Evolutionary conservation across 352 stramenopile species (phyloP), one percentile per base, ranked within the genome.

Genomic region (Globisporangium heterothallicum): DNA sequence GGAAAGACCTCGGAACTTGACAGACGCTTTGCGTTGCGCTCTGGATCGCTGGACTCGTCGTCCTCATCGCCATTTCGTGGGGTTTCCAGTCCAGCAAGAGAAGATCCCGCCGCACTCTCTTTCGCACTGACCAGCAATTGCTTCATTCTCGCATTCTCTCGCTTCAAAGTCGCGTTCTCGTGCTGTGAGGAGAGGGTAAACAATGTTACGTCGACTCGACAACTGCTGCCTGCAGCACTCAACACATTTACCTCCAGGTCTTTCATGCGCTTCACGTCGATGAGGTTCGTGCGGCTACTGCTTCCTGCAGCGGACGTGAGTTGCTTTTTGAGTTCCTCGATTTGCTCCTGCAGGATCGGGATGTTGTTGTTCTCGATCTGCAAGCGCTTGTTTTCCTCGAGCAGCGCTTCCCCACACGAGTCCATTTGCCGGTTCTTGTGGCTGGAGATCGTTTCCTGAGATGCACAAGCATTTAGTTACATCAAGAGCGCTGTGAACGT

Each of bases 281-380:
- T 2, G 0, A 21, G 27, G 4, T 18, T 49, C 26, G 26, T 26
- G n/a, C 46, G 30, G 0, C 19, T 18, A 25, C 34, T 46, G 14
- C 41, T 19, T 3, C 29, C 55, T 32, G 21, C 50, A 0, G 49
- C 50, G 9, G 45, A 48, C 6, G 18, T 43, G 9, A 83, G 43
- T 22, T 66, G 61, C 42, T 83, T 86, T 56, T 92, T 92, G 40
- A 92, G 62, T 18, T 68, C 64, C 2, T 73, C 53, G 42, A 92
- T 71, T 63, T 92, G 63, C 16, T 84, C 70, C 52, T 87, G 77
- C 24, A 92, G 60, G 38, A 92, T 81, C 3, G 82, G 80, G 30
- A 92, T 89, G 66, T 92, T 92, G 66, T 89, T 89, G 69, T 88
- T 89, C 43, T 92, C 82, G 7, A 83, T 84, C 57, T 78, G 75